Evolutionary conservation across 768 basidiomycete species (phyloP).

Genomic region (Termitomyces titanicus): DNA sequence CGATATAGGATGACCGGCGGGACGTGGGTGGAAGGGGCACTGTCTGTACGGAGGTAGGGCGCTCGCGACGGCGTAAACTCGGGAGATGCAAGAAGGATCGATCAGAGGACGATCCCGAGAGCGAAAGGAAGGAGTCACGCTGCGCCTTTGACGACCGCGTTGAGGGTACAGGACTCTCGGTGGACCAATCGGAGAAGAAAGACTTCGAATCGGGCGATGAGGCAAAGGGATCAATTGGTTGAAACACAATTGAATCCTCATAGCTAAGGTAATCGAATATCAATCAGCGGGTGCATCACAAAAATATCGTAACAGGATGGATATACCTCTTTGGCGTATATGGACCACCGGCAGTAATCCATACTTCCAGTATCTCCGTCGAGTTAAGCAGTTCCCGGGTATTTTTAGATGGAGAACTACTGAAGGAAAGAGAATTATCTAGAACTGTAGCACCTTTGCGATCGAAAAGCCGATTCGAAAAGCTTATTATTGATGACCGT

Average conservation of each 20-base stretch:
- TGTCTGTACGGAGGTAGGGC: conserved; percentile 28
- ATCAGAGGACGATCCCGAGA: conserved; percentile 31
- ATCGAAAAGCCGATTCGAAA: conserved; percentile 33
- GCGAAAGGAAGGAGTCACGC: conserved; percentile 39
- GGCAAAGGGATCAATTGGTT: conserved; percentile 36
- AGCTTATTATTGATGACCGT: conserved; percentile 30
- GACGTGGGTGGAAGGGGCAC: conserved; percentile 26
- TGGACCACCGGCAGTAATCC: conserved; percentile 31
- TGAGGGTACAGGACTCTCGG: conserved; percentile 24
- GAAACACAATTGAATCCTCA: conserved; percentile 14
- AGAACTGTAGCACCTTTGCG: conserved; percentile 20
- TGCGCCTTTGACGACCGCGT: conserved; percentile 15
- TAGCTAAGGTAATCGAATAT: conserved; percentile 8
- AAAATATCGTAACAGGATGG: background rate
- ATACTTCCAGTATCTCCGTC: conserved; percentile 23
- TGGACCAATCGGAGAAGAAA: conserved; percentile 40
- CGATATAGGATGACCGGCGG: conserved; percentile 27
- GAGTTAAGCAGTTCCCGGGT: conserved; percentile 10
- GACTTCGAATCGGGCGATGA: conserved; percentile 39
- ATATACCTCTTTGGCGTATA: conserved; percentile 24
- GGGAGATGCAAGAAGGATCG: conserved; percentile 18
- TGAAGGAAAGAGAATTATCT: conserved; percentile 22
- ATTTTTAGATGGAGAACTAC: conserved; percentile 15
- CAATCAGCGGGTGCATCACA: background rate
- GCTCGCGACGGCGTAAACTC: conserved; percentile 16